phyloP scores from a whole-genome alignment of 371 early-diverging fungal species.

The Parasitella parasitica region DNA sequence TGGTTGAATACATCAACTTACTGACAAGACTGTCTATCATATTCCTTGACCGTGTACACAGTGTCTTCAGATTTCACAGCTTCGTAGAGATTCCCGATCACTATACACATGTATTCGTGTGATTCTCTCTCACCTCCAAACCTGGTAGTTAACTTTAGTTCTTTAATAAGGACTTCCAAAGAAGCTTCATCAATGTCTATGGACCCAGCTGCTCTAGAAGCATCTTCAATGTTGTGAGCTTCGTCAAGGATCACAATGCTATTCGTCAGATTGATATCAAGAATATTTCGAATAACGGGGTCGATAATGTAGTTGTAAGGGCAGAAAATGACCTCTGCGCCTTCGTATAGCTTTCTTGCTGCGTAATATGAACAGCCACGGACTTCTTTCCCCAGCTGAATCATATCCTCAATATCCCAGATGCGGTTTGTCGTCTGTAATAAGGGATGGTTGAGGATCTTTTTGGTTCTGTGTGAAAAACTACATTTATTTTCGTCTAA shows the following conservation, averaged over 20 bases:
- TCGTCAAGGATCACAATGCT: slow-evolving; percentile 90
- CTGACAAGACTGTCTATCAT: slow-evolving; percentile 42
- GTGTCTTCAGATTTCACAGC: slow-evolving; percentile 22
- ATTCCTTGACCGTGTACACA: slow-evolving; percentile 30
- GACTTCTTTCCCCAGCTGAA: slow-evolving; percentile 40
- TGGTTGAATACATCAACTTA: slow-evolving; percentile 13
- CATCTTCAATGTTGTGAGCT: slow-evolving; percentile 62
- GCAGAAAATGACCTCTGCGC: slow-evolving; percentile 83
- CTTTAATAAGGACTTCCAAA: slow-evolving; percentile 29
- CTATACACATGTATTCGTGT: slow-evolving; percentile 26
- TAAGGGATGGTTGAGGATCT: slow-evolving; percentile 13
- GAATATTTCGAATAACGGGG: slow-evolving; percentile 60
- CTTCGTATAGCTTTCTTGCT: slow-evolving; percentile 53
- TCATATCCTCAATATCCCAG: slow-evolving; percentile 81
- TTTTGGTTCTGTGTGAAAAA: slow-evolving; percentile 10
- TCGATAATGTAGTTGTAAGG: slow-evolving; percentile 95
- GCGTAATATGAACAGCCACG: slow-evolving; percentile 85
- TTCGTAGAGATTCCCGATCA: slow-evolving; percentile 18
- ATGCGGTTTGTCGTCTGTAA: slow-evolving; percentile 20
- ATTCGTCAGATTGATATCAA: slow-evolving; percentile 60
- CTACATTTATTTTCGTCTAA: slow-evolving; percentile 36
- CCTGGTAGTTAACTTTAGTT: slow-evolving; percentile 38
- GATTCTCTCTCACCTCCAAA: slow-evolving; percentile 11
- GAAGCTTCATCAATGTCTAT: slow-evolving; percentile 50
- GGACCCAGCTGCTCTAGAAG: slow-evolving; percentile 53